Base-by-base conservation (phyloP, 768 basidiomycete species). In the Strobilomyces confusus region DNA sequence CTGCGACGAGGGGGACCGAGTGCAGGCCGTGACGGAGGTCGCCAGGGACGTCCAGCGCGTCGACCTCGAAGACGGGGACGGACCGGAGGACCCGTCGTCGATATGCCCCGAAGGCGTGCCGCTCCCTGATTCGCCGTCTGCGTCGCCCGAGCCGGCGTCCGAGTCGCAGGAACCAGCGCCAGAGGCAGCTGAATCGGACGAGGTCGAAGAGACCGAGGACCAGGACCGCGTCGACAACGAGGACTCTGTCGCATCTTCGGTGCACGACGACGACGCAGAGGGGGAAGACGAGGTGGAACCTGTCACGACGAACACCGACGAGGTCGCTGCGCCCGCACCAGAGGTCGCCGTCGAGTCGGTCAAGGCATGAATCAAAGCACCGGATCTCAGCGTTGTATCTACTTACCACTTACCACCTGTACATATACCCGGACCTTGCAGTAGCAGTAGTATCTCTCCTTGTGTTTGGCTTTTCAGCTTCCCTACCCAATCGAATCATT, bases 41-140 rank as follows among this genome's bases (percentile, higher is more conserved):
- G 87, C 86, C 0, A 65, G 78, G 61, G 86, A 86, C 5, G 88
- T 89, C 45, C 75, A 83, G 56, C 77, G 83, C 57, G 86, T 88
- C 46, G 86, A 82, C 49, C 69, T 88, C 45, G 79, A 80, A 34
- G 82, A 77, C 29, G 56, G 54, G 49, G 58, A 50, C 42, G 15
- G 55, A 38, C 52, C 51, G 30, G 58, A 58, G 25, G 57, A 48
- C 25, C 26, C 19, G 9, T 53, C 56, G 14, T 56, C 59, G 22
- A 57, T 54, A 49, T 51, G 33, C 5, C 69, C 75, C 4, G 71
- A 73, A 36, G 69, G 59, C 6, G 58, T 74, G 11, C 72, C 75
- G 22, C 66, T 75, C 7, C 75, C 74, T 1, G 75, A 70, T 17
- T 75, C 73, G 9, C 74, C 71, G 2, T 62, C 63, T 53, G 58